Evolutionary conservation across 495 filamentous ascomycete genomes (phyloP).

Genomic region (Tuber aestivum): DNA sequence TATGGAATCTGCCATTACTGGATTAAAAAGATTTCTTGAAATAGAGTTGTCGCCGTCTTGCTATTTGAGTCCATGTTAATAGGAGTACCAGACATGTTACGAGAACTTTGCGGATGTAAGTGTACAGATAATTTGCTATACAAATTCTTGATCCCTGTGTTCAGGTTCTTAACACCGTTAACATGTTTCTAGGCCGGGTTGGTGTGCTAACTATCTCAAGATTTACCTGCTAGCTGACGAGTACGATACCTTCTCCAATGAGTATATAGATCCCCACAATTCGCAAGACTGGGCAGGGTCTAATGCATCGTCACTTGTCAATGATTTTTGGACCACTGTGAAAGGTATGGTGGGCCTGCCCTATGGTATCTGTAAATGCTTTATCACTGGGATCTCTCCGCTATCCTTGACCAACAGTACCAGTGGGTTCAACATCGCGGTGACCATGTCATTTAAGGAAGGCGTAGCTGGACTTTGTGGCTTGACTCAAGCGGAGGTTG

Average conservation of each 20-base stretch:
- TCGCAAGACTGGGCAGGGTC: not conserved
- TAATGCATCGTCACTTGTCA: not conserved
- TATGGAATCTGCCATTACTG: no score
- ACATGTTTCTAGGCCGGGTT: not conserved
- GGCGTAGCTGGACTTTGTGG: slow-evolving; percentile 8
- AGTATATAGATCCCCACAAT: slow-evolving; percentile 6
- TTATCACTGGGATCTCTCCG: slow-evolving; percentile 11
- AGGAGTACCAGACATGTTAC: no score
- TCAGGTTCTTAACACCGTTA: no score
- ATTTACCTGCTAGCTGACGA: slow-evolving; percentile 16
- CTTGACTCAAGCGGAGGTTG: not conserved
- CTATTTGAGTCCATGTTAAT: no score
- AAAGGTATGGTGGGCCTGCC: not conserved
- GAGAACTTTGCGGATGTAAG: no score
- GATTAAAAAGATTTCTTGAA: no score
- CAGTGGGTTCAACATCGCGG: slow-evolving; percentile 7
- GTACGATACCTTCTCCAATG: slow-evolving; percentile 11
- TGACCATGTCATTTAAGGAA: slow-evolving; percentile 1
- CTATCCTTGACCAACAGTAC: not conserved
- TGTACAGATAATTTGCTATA: no score
- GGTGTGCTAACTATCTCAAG: not conserved
- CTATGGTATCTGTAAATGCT: slow-evolving; percentile 12
- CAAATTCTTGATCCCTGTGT: no score
- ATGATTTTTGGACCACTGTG: slow-evolving; percentile 7
- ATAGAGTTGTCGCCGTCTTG: no score